These are phyloP conservation scores for Neophaeococcomyces aloes DNA, from an alignment of 2,329 filamentous ascomycete species.

Conservation along the genomic window DNA sequence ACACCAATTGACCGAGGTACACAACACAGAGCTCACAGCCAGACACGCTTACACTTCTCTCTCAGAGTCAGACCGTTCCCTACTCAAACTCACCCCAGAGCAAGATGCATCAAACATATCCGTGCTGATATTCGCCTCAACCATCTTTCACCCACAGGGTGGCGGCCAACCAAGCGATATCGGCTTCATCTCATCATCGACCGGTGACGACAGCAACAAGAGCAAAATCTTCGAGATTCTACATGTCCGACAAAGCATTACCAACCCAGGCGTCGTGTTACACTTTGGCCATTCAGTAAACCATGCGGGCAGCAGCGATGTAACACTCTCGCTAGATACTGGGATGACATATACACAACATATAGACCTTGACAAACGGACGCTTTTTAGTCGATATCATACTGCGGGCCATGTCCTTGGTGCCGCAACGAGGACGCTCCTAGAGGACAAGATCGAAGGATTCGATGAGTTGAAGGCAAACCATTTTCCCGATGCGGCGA, in stretches of 20 bases:
- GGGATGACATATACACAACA: slow-evolving; percentile 32
- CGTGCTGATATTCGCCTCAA: slow-evolving; percentile 47
- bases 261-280: slow-evolving; percentile 46
- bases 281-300: slow-evolving; percentile 53
- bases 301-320: slow-evolving; percentile 5
- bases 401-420: slow-evolving; percentile 66
- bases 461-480: slow-evolving; percentile 61
- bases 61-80: slow-evolving; percentile 40
- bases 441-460: slow-evolving; percentile 40
- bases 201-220: slow-evolving; percentile 15
- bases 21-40: slow-evolving; percentile 32
- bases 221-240: slow-evolving; percentile 38
- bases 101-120: slow-evolving; percentile 37
- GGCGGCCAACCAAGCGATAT: slow-evolving; percentile 63
- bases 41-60: slow-evolving; percentile 42
- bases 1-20: slow-evolving; percentile 34
- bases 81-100: slow-evolving; percentile 49
- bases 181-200: slow-evolving; percentile 40
- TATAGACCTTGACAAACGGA: slow-evolving; percentile 51
- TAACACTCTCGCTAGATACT: not conserved
- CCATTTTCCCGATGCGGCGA: slow-evolving; percentile 58
- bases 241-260: slow-evolving; percentile 46
- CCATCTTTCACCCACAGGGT: slow-evolving; percentile 67
- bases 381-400: slow-evolving; percentile 57
- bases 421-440: slow-evolving; percentile 51